Base-by-base conservation (phyloP, 106 monocot species). In the Agapanthus africanus region DNA sequence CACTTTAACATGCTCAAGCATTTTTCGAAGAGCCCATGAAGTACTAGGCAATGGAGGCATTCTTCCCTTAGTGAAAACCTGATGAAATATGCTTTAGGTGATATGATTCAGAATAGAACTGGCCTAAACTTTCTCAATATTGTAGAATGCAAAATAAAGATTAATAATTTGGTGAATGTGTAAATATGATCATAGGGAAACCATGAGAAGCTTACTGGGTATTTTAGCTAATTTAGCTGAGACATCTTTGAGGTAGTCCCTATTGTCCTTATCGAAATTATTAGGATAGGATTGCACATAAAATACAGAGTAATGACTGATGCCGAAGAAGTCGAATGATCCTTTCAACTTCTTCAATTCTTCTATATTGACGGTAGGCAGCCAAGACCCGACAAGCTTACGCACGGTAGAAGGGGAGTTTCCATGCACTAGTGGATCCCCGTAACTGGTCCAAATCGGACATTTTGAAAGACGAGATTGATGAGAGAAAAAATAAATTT, bases 271-370 rank as follows among this genome's bases (percentile, higher is more conserved):
- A 18, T 71, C 59, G 0, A 32, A 62, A 40, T 35, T 72, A 11
- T 60, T 62, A 6, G 61, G 42, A 31, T 44, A 10, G 19, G 59
- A 21, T 72, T 63, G 28, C 44, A 72, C 35, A 41, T 72, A 44
- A 7, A 40, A 42, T 11, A 44, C n/a, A 44, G 4, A 3, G 44
- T 72, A 72, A 40, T 72, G 72, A 23, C 44, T 72, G n/a, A 72
- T 7, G n/a, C 72, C 72, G 6, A 72, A 30, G 30, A 62, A 72
- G 62, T 63, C 72, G n/a, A 72, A 61, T 32, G 62, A 72, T 41
- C n/a, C 31, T 63, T 31, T 72, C 19, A 71, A 42, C 62, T 35
- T 23, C 41, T 47, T 72, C 19, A 30, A 62, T 46, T 72, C 72
- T 59, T 63, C 46, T 18, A 23, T 21, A 22, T 40, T 35, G 25